phyloP scores from a whole-genome alignment of 805 yeast genomes.

The Yarrowia hollandica region DNA sequence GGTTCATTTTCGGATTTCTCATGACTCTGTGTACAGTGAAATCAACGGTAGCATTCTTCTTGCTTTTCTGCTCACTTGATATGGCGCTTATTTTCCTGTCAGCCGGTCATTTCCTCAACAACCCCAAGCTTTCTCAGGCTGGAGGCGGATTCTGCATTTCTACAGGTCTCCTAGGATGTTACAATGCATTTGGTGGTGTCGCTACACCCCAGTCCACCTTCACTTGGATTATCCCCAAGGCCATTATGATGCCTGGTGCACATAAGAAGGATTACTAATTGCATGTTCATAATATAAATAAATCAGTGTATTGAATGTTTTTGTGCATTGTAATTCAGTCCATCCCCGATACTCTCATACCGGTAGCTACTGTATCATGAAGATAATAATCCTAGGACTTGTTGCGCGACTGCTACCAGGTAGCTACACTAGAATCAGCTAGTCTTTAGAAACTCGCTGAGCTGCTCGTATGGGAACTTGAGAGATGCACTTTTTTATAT shows the following conservation, averaged over 20 bases:
- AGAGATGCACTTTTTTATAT: too few species aligned
- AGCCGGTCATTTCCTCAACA: constrained; percentile 51
- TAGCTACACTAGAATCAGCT: too few species aligned
- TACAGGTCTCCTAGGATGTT: constrained; percentile 57
- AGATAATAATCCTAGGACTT: too few species aligned
- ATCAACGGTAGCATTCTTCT: constrained; percentile 63
- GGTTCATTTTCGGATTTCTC: constrained; percentile 63
- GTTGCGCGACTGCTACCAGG: too few species aligned
- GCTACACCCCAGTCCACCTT: constrained; percentile 52
- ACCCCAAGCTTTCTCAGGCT: constrained; percentile 47
- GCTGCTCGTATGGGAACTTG: too few species aligned
- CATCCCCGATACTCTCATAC: too few species aligned
- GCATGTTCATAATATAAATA: neutral
- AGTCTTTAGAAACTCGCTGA: too few species aligned
- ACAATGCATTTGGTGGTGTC: constrained; percentile 60
- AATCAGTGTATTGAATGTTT: too few species aligned
- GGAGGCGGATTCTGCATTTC: constrained; percentile 63
- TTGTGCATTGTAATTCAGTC: too few species aligned
- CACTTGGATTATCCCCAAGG: constrained; percentile 11
- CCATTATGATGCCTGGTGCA: constrained; percentile 26
- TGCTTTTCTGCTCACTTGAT: constrained; percentile 52
- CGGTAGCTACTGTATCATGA: too few species aligned
- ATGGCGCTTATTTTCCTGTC: constrained; percentile 46
- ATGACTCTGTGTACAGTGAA: constrained; percentile 56
- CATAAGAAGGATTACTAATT: constrained; percentile 22